Percentiles rank a stretch among this genome's conserved stretches.
phyloP scores from a whole-genome alignment of 202 grass and related monocot species.

The Setaria viridis region DNA sequence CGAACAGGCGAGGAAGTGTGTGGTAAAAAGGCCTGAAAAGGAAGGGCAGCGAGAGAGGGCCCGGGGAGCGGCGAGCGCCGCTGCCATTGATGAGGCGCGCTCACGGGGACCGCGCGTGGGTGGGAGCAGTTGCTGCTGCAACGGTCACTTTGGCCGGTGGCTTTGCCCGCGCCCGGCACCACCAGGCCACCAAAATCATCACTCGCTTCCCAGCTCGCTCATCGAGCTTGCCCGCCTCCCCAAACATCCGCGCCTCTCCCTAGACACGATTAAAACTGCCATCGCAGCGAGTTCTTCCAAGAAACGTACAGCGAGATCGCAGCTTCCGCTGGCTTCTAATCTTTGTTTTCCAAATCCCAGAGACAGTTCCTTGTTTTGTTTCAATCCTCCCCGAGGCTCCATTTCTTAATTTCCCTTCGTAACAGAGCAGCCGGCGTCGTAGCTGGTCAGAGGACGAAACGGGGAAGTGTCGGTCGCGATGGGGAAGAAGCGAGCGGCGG shows the following conservation, averaged over 20 bases:
- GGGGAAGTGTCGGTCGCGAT: not conserved
- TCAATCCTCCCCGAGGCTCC: too few species aligned
- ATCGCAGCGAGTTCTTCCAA: not conserved
- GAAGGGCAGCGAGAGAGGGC: too few species aligned
- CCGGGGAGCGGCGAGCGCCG: not conserved
- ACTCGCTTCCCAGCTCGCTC: not conserved
- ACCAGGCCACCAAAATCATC: too few species aligned
- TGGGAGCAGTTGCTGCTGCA: constrained; percentile 28
- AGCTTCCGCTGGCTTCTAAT: constrained; percentile 20
- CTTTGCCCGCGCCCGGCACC: not conserved
- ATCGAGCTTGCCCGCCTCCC: constrained; percentile 1
- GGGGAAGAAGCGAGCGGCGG: constrained; percentile 33
- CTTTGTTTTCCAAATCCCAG: constrained; percentile 13
- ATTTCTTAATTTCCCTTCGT: not conserved
- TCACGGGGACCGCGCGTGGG: constrained; percentile 29
- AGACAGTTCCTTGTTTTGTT: not conserved
- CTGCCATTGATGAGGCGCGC: not conserved
- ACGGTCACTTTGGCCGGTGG: constrained; percentile 45
- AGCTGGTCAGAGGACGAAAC: not conserved
- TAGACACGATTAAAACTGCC: not conserved
- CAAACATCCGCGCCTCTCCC: constrained; percentile 20
- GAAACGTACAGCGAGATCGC: constrained; percentile 8
- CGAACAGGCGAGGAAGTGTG: too few species aligned
- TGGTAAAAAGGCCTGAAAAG: not conserved
- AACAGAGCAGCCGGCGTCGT: too few species aligned